Evolutionary conservation across 2,329 filamentous ascomycete genomes (phyloP).

Genomic region (Phyllosticta citriasiana): DNA sequence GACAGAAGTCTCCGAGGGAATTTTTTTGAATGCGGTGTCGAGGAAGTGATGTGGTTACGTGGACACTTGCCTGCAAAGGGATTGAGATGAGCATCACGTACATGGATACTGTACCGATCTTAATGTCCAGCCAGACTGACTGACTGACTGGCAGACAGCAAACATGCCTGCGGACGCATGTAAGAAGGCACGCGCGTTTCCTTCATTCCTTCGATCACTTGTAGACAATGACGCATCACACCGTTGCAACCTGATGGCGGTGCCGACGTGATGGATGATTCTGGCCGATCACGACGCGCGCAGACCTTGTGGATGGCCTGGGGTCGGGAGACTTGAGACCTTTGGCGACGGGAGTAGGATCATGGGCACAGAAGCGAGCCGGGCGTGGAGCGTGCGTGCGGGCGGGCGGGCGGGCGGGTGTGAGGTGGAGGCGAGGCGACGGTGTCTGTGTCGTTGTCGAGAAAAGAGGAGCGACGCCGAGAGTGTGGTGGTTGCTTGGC

Average conservation of each 20-base stretch:
- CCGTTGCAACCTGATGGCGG: not conserved
- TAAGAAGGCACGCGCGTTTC: not conserved
- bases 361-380: not conserved
- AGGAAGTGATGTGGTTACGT: not conserved
- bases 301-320: not conserved
- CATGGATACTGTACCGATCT: not conserved
- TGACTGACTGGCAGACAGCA: not conserved
- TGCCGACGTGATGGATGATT: not conserved
- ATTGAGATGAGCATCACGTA: not conserved
- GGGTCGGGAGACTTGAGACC: not conserved
- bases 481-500: not conserved
- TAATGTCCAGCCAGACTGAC: not conserved
- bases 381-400: not conserved
- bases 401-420: no score
- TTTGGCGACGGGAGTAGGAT: not conserved
- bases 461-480: not conserved
- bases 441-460: not conserved
- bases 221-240: not conserved
- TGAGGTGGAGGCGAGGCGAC: no score
- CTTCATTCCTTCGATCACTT: not conserved
- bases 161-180: not conserved
- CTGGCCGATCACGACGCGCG: not conserved
- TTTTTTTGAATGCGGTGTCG: not conserved
- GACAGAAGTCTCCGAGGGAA: not conserved
- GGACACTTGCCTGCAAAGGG: not conserved